phyloP scores from a whole-genome alignment of 2,329 filamentous ascomycete genomes.

The Scopulariopsis brevicaulis region DNA sequence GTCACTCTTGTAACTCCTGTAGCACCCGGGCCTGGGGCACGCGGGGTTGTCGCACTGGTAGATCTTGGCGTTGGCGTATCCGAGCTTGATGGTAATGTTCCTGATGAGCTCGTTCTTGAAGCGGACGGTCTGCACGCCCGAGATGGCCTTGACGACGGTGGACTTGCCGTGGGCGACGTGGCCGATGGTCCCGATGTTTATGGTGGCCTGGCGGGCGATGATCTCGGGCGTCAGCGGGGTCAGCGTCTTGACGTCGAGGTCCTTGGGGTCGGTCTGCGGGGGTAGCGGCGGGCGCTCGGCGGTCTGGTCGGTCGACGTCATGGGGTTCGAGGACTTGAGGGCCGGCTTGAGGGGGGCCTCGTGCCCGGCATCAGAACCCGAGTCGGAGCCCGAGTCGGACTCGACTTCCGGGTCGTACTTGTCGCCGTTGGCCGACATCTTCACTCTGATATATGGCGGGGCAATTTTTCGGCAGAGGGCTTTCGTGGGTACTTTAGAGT shows the following conservation, averaged over 20 bases:
- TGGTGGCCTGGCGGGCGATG: slow-evolving; percentile 93
- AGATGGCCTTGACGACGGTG: slow-evolving; percentile 98
- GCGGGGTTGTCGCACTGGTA: slow-evolving; percentile 93
- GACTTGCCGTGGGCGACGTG: slow-evolving; percentile 99
- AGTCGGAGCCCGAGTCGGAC: slow-evolving; percentile 50
- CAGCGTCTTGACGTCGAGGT: slow-evolving; percentile 71
- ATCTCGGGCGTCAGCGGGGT: slow-evolving; percentile 90
- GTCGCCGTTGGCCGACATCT: slow-evolving; percentile 48
- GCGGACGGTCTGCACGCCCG: slow-evolving; percentile 93
- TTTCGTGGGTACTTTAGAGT: slow-evolving; percentile 1
- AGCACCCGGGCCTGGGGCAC: slow-evolving; percentile 91
- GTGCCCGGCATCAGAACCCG: slow-evolving; percentile 45
- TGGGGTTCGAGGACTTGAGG: slow-evolving; percentile 47
- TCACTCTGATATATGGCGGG: slow-evolving; percentile 14
- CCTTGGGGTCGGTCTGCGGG: slow-evolving; percentile 85
- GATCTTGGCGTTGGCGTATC: slow-evolving; percentile 98
- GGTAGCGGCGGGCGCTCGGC: slow-evolving; percentile 47
- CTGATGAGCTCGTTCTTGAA: slow-evolving; percentile 99
- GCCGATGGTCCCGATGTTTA: slow-evolving; percentile 97
- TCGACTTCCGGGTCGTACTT: slow-evolving; percentile 68
- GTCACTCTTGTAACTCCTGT: slow-evolving; percentile 94
- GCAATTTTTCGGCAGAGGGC: slow-evolving; percentile 10
- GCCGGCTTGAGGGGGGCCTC: slow-evolving; percentile 63
- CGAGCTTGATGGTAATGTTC: slow-evolving; percentile 99
- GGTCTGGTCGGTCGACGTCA: slow-evolving; percentile 38